Conservation (phyloP, 106 monocot genomes). For the Dendrobium chrysotoxum region DNA sequence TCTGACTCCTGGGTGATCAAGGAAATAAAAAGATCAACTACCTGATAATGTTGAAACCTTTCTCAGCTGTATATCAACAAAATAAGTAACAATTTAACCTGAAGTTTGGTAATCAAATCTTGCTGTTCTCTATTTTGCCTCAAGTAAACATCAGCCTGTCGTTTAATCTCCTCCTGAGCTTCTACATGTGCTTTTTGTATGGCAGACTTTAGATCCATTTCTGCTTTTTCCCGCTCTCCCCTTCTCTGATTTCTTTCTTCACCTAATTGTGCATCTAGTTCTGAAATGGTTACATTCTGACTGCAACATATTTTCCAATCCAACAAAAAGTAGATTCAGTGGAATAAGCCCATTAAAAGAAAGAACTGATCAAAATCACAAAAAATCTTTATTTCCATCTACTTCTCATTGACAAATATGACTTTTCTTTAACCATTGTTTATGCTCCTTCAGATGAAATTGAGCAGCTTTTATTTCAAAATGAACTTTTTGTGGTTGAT, state of each 20-base stretch:
- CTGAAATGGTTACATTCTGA: constrained; percentile 72
- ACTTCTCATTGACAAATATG: neutral
- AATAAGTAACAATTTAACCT: constrained; percentile 31
- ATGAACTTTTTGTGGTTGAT: neutral
- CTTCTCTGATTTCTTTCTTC: constrained; percentile 87
- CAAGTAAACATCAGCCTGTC: constrained; percentile 48
- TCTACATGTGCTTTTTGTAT: constrained; percentile 67
- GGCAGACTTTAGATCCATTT: constrained; percentile 70
- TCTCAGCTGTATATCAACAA: neutral
- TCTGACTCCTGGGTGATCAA: constrained; percentile 54
- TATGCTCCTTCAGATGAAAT: neutral
- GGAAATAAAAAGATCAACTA: constrained; percentile 4
- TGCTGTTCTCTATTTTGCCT: constrained; percentile 74
- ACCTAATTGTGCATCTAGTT: constrained; percentile 71
- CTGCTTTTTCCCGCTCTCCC: constrained; percentile 79
- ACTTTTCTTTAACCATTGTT: neutral
- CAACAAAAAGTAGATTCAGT: constrained; percentile 5
- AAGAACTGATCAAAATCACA: neutral
- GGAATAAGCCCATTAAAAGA: neutral
- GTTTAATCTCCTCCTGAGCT: constrained; percentile 83
- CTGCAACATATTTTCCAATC: constrained; percentile 29
- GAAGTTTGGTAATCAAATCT: constrained; percentile 80
- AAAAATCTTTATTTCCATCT: neutral
- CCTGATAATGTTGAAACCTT: neutral
- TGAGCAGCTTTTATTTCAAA: neutral